Base-by-base conservation (phyloP, 306 rosid species). In the Fagus sylvatica region DNA sequence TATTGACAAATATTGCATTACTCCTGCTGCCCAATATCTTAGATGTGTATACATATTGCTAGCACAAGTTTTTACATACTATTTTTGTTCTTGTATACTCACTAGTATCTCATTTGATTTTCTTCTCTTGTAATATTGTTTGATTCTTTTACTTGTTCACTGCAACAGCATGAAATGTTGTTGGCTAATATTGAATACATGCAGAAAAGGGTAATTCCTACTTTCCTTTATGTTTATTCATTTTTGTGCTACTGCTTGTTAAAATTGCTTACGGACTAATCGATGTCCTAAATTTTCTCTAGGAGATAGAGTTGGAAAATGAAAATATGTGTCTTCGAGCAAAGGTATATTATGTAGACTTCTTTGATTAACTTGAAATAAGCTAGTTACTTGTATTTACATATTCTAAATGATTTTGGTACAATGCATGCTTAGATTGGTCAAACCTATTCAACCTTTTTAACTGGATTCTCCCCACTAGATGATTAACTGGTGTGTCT, bases 301-400 rank as follows among this genome's bases (percentile, higher is more conserved):
- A 94, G 98, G 97, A 90, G 82, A 83, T 89, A 55, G 96, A 92
- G 78, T 89, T 92, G 85, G 98, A 95, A 78, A 89, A 89, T 37
- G 98, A 95, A 69, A 95, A 95, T 82, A 82, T 88, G 22, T 92
- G 88, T 61, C 87, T 91, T 53, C 89, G 98, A 67, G 87, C 96
- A 22, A 95, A 95, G 96, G 98, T 92, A 84, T 13, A 67, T 76
- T 10, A 56, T 0, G 39, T 15, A 33, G 34, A 6, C 33, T 46
- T 46, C 51, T 46, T 46, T 8, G 51, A 2, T 15, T 46, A 46
- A 10, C 9, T 46, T 46, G 11, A 8, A 10, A 4, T 8, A 4
- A 0, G 11, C 15, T 46, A 46, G 11, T 10, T 46, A 46, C 11
- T 46, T 0, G 0, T 10, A 12, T 46, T 8, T 10, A 46, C 4